Evolutionary conservation across 805 yeast genomes (phyloP), one percentile per base, ranked within the genome.

Genomic region (Pichia ethanolica): DNA sequence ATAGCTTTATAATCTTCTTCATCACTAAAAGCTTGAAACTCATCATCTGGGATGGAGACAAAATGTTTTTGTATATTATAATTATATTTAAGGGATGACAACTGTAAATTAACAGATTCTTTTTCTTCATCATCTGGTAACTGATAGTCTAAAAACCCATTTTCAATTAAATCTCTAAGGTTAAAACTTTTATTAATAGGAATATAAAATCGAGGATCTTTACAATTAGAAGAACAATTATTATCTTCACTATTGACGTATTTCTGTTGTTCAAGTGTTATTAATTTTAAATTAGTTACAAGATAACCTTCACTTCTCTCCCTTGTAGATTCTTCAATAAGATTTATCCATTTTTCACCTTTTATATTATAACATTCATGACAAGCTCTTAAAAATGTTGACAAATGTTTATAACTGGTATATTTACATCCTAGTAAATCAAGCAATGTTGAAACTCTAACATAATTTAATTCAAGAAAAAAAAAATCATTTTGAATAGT

Each of bases 271-370:
- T 47, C 43, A 3, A 39, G 47, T 9, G 46, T 44, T 34, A 47
- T 42, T 33, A 42, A 33, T 30, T 47, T 43, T 12, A 43, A 47
- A 43, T 47, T 38, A 3, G 36, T 36, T n/a, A 39, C 34, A n/a
- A 47, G 25, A 37, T 43, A 47, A 4, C 50, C 50, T 39, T 47
- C 50, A 39, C 50, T 42, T 39, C 42, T 47, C n/a, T 47, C 46
- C 14, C 50, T 42, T 34, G 13, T 11, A 14, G 35, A 28, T 7
- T 13, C 33, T 28, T 35, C 38, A 10, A 47, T 13, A 11, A 47
- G 14, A 7, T 10, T 3, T 13, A 47, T 12, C 46, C 46, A 47
- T 13, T 28, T 26, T 1, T 11, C 12, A 3, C 43, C 28, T 10
- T 33, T 13, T n/a, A 11, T 5, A 11, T 34, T 25, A 35, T 39